Evolutionary conservation across 2,329 filamentous ascomycete species (phyloP).

Genomic region (Akanthomyces dipterigenus): DNA sequence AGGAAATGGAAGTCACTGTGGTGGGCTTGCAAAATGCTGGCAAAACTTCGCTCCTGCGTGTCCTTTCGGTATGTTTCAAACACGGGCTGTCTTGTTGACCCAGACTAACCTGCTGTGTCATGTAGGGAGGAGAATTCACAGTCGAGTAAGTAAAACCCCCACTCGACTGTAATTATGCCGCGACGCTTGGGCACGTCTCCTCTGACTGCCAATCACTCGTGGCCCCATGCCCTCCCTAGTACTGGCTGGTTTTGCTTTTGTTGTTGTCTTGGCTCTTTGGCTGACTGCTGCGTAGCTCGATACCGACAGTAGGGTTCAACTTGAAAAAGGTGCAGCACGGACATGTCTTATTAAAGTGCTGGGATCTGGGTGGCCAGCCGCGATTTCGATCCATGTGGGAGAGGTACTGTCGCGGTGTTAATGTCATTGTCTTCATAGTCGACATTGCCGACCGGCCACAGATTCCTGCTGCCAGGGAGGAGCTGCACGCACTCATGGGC

Average conservation of each 20-base stretch:
- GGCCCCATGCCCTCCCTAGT: background rate
- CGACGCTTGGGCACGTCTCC: background rate
- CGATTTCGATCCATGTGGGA: constrained; percentile 99
- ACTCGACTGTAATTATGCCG: background rate
- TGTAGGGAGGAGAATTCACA: constrained; percentile 92
- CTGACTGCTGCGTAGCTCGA: constrained; percentile 62
- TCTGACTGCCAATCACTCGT: background rate
- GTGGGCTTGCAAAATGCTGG: constrained; percentile 97
- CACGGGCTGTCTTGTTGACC: constrained; percentile 7
- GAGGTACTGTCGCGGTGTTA: constrained; percentile 93
- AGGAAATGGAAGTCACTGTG: constrained; percentile 99
- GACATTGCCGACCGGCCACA: constrained; percentile 83
- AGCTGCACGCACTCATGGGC: constrained; percentile 81
- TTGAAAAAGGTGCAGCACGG: constrained; percentile 98
- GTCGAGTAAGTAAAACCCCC: constrained; percentile 72
- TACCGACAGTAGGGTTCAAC: constrained; percentile 97
- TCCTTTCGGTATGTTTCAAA: constrained; percentile 73
- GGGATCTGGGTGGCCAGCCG: constrained; percentile 96
- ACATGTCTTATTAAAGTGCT: constrained; percentile 97
- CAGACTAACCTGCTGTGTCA: constrained; percentile 15
- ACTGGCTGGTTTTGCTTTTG: background rate
- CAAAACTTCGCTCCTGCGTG: constrained; percentile 89
- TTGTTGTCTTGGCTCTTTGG: constrained; percentile 23
- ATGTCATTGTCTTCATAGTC: constrained; percentile 97
- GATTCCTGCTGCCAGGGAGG: constrained; percentile 79